Evolutionary conservation across 2,329 filamentous ascomycete genomes (phyloP).

Genomic region (Ascochyta fabae): DNA sequence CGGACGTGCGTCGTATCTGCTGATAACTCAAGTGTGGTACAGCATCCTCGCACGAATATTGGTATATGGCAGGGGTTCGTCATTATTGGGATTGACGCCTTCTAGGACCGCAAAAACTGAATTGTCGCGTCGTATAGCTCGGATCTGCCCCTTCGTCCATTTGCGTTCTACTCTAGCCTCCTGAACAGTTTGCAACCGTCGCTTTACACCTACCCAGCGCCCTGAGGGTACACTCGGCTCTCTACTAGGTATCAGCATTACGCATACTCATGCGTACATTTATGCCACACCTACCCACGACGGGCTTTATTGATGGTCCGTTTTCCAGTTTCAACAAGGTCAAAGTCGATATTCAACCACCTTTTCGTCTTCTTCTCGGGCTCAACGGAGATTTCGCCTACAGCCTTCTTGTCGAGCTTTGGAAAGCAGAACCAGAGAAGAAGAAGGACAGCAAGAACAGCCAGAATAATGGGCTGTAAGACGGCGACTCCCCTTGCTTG

Average conservation of each 20-base stretch:
- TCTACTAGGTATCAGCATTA: background rate
- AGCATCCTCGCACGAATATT: slow-evolving; percentile 18
- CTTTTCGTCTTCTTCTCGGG: slow-evolving; percentile 4
- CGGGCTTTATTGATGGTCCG: slow-evolving; percentile 23
- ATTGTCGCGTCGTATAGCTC: slow-evolving; percentile 12
- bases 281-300: background rate
- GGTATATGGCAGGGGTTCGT: slow-evolving; percentile 16
- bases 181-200: slow-evolving; percentile 3
- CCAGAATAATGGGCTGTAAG: slow-evolving; percentile 63
- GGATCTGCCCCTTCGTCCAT: slow-evolving; percentile 17
- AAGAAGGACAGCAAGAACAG: slow-evolving; percentile 56
- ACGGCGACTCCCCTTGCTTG: slow-evolving; percentile 63
- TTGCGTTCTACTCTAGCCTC: slow-evolving; percentile 15
- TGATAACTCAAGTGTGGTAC: background rate
- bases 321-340: slow-evolving; percentile 26
- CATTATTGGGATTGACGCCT: slow-evolving; percentile 15
- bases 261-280: background rate
- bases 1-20: background rate
- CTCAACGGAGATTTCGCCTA: slow-evolving; percentile 4
- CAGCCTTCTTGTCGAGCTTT: slow-evolving; percentile 17
- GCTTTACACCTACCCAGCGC: background rate
- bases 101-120: slow-evolving; percentile 20
- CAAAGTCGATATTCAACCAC: slow-evolving; percentile 30
- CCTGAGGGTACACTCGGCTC: background rate
- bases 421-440: slow-evolving; percentile 55